Evolutionary conservation across 768 basidiomycete species (phyloP), one percentile per base, ranked within the genome.

Genomic region (Termitomyces sp.): DNA sequence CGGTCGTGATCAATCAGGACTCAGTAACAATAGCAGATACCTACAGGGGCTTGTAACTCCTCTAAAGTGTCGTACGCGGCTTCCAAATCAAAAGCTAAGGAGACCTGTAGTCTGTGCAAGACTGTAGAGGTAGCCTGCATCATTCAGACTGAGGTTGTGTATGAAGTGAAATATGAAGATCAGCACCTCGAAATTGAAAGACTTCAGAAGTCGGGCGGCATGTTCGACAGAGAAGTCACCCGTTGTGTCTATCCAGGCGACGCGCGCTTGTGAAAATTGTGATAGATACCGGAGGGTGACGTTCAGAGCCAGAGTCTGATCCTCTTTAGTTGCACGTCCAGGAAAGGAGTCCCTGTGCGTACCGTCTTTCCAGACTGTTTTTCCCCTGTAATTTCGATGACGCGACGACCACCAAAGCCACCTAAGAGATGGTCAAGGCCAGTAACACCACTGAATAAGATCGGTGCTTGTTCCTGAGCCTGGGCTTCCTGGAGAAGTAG

Each of bases 381-480:
- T 19, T 83, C 79, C 10, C 89, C 90, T 30, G 87, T 84, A 38
- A 91, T 73, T 63, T 91, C 88, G 50, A 88, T 71, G 14, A 91
- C 74, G 23, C 76, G 75, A 46, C 76, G 71, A 19, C 73, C 71
- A n/a, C 73, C 73, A 51, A 86, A 74, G 0, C 79, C 80, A 26
- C 66, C 67, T 19, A 88, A 70, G 11, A 88, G 65, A 12, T 64
- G 65, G 63, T 89, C 86, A 26, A 89, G 69, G 45, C 73, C 72
- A 3, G 65, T 66, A 3, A 84, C 65, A 12, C 84, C 83, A 45
- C 65, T 71, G 5, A 63, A 62, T 33, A 76, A 62, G 19, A 61
- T 59, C 26, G 62, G 55, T 26, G 56, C 56, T 41, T 66, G 63
- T 12, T 62, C 63, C 17, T 51, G 50, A 7, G 56, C 55, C 44